These are phyloP conservation scores for Exserohilum rostratum DNA, from an alignment of 2,329 filamentous ascomycete genomes.

Conservation along the genomic window DNA sequence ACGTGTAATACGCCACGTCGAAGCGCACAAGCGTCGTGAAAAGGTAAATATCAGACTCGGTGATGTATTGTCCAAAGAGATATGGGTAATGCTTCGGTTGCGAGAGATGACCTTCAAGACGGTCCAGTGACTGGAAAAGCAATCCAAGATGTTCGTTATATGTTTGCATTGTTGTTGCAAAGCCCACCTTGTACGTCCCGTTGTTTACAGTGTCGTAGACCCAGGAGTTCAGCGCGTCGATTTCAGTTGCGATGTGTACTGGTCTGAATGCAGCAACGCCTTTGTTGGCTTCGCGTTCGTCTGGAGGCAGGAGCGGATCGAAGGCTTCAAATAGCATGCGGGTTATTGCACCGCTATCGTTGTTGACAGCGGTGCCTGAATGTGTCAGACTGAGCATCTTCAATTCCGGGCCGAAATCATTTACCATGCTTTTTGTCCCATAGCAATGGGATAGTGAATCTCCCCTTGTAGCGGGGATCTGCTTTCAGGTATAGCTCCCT, in stretches of 20 bases:
- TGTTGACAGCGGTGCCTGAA: conserved; percentile 42
- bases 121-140: conserved; percentile 79
- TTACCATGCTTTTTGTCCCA: conserved; percentile 67
- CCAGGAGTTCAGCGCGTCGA: conserved; percentile 81
- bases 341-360: conserved; percentile 45
- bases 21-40: conserved; percentile 66
- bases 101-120: conserved; percentile 72
- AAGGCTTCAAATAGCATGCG: conserved; percentile 43
- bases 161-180: conserved; percentile 81
- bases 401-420: neutral
- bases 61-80: conserved; percentile 70
- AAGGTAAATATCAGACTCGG: conserved; percentile 57
- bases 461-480: conserved; percentile 57
- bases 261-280: conserved; percentile 71
- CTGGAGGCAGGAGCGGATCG: conserved; percentile 36
- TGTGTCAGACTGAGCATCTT: conserved; percentile 9
- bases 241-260: conserved; percentile 64
- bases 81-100: conserved; percentile 62
- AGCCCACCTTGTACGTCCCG: conserved; percentile 69
- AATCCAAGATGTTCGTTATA: conserved; percentile 76
- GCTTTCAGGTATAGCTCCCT: conserved; percentile 75
- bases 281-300: conserved; percentile 62
- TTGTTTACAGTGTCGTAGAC: conserved; percentile 70
- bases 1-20: conserved; percentile 57
- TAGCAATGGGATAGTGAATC: conserved; percentile 83